phyloP scores from a whole-genome alignment of 345 rosid genomes.

The Corchorus capsularis region DNA sequence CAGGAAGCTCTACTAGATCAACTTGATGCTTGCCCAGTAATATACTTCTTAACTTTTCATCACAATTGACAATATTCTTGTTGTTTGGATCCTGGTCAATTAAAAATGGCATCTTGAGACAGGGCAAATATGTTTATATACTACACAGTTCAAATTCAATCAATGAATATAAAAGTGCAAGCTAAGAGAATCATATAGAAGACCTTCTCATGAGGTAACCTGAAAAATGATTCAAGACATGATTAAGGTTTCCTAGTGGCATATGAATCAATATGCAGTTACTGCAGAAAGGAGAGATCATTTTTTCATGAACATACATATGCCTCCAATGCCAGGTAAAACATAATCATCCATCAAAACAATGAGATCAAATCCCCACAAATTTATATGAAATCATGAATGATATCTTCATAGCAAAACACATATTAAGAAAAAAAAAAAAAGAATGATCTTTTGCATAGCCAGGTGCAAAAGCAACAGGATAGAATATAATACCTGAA shows the following conservation, averaged over 20 bases:
- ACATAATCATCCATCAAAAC: not conserved
- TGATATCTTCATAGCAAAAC: not conserved
- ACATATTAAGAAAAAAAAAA: not conserved
- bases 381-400: not conserved
- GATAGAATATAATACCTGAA: constrained; percentile 53
- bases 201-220: not conserved
- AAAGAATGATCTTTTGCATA: not conserved
- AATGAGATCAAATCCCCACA: not conserved
- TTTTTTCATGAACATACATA: not conserved
- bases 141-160: not conserved
- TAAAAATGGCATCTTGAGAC: not conserved
- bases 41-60: constrained; percentile 69
- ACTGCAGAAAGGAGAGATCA: not conserved
- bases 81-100: constrained; percentile 66
- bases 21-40: constrained; percentile 75
- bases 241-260: not conserved
- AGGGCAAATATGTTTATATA: not conserved
- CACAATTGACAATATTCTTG: constrained; percentile 83
- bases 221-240: not conserved
- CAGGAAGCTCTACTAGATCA: constrained; percentile 83
- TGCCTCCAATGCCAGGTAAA: not conserved
- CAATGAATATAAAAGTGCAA: not conserved
- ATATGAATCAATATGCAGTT: not conserved
- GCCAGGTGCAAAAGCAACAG: not conserved
- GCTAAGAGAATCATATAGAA: not conserved